phyloP scores from a whole-genome alignment of 768 basidiomycete species.

The Lenzites betulinus region DNA sequence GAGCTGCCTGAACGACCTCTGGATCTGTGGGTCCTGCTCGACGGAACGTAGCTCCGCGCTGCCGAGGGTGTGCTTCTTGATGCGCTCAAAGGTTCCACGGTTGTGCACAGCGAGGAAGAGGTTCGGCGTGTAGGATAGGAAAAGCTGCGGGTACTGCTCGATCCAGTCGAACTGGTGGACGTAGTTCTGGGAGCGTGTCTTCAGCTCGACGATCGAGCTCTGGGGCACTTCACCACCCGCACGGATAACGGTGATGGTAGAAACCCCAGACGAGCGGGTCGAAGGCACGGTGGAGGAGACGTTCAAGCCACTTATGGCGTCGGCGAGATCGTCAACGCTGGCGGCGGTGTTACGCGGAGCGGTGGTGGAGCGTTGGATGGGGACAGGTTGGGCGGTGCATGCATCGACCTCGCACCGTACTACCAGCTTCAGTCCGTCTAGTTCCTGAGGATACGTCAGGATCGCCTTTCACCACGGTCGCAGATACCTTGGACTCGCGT shows the following conservation, averaged over 20 bases:
- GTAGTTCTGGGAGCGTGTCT: conserved; percentile 26
- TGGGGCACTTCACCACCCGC: conserved; percentile 39
- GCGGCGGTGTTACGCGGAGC: neutral
- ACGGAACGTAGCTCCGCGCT: conserved; percentile 23
- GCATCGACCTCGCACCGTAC: conserved; percentile 34
- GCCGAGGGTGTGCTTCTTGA: conserved; percentile 46
- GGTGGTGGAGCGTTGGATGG: neutral
- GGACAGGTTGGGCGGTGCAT: conserved; percentile 14
- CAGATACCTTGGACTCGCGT: conserved; percentile 15
- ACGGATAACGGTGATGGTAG: conserved; percentile 27
- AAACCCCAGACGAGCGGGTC: neutral
- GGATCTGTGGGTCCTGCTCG: conserved; percentile 25
- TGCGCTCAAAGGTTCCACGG: conserved; percentile 50
- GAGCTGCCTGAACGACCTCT: conserved; percentile 36
- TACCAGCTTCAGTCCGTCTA: conserved; percentile 27
- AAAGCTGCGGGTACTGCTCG: conserved; percentile 65
- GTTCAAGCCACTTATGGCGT: conserved; percentile 21
- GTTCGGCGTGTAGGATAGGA: conserved; percentile 66
- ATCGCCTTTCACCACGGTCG: no score
- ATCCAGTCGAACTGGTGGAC: conserved; percentile 47
- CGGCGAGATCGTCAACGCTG: conserved; percentile 25
- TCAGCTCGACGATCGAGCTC: conserved; percentile 33
- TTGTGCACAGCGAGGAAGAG: conserved; percentile 62
- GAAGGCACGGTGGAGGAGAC: conserved; percentile 6
- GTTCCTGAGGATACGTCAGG: conserved; percentile 1